Base-by-base conservation (phyloP, 1,284 basidiomycete species). In the Violaceomyces palustris region DNA sequence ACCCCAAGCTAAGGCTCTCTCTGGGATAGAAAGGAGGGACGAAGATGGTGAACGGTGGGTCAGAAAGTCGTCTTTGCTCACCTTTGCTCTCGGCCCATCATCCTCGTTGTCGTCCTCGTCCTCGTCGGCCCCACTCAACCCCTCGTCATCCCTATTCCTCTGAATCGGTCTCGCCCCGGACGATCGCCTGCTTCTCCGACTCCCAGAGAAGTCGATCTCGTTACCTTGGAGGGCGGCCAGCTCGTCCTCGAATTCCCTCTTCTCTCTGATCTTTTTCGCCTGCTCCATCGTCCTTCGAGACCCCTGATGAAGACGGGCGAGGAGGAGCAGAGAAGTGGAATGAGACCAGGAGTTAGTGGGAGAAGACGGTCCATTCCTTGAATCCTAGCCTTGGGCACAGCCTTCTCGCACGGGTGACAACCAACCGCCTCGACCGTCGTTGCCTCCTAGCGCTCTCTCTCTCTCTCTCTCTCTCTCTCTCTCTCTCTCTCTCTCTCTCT, bases 161-260 rank as follows among this genome's bases (percentile, higher is more conserved):
- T 30, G 29, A 7, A 31, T n/a, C 29, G 18, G 29, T n/a, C 6
- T 17, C 6, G 18, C 7, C 31, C 17, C 31, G 9, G n/a, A 6
- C 26, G 9, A 8, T 8, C 31, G 17, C 4, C 17, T 4, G 17
- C 29, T 18, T 7, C 38, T 39, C 1, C 33, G 11, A 3, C 23
- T 26, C 8, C n/a, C 29, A 8, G 36, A 28, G 18, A 38, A 41
- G n/a, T 8, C 11, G 7, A 18, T 4, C 15, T 32, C 15, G 9
- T 26, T 12, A 14, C 11, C n/a, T 27, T 36, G 35, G 14, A 26
- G 15, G 24, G 39, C 51, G 0, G 47, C 56, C 2, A 60, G 35
- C 17, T 60, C 57, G 35, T 55, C 44, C 1, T 35, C 38, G 18
- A 61, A 61, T 18, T 61, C 58, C 18, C 58, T 35, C 29, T 56